Conservation (phyloP, 129 eudicot species). For the Flaveria sonorensis region DNA sequence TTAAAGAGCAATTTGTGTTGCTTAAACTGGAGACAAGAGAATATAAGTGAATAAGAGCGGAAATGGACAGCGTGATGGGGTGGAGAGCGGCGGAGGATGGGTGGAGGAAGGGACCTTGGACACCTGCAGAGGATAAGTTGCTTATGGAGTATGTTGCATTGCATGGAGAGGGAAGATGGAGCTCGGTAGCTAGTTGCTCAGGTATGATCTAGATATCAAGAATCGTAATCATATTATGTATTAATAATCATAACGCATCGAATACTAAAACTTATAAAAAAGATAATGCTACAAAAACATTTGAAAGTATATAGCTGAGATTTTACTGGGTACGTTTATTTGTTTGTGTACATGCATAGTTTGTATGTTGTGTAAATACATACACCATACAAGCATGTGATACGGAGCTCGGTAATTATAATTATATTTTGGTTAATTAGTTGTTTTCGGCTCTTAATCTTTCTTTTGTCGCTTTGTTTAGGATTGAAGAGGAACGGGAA, state of each 20-base stretch:
- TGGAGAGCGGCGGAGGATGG: constrained; percentile 59
- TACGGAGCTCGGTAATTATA: neutral
- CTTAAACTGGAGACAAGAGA: constrained; percentile 43
- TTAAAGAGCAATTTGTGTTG: constrained; percentile 39
- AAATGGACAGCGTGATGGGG: constrained; percentile 42
- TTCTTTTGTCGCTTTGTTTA: constrained; percentile 19
- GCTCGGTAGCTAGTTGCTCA: constrained; percentile 63
- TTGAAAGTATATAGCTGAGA: no score
- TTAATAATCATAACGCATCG: neutral
- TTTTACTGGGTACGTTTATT: no score
- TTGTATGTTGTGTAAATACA: no score
- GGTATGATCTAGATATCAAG: constrained; percentile 37
- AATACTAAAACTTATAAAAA: neutral
- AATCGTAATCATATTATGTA: neutral
- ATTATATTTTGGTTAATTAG: neutral
- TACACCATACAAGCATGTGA: no score
- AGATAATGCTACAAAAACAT: neutral
- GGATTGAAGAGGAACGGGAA: constrained; percentile 83
- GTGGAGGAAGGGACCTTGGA: constrained; percentile 98
- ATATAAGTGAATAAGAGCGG: constrained; percentile 6
- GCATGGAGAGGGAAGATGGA: constrained; percentile 91
- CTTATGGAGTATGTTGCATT: constrained; percentile 60
- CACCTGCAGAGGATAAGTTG: constrained; percentile 82
- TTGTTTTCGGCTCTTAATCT: neutral
- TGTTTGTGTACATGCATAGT: no score